phyloP scores from a whole-genome alignment of 116 monocot species.

The Posidonia oceanica region DNA sequence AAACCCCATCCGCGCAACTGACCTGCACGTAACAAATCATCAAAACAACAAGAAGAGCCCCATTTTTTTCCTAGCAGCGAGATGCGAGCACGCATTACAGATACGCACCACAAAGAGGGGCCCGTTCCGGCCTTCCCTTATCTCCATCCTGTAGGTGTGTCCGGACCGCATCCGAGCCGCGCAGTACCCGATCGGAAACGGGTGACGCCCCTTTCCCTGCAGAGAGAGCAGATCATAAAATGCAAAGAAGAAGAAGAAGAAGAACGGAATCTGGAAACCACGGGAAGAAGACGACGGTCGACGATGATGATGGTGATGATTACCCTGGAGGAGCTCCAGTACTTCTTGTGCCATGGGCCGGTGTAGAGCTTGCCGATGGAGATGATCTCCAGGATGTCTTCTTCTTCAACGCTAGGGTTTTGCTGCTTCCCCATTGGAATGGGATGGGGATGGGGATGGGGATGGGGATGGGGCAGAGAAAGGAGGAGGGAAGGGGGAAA shows the following conservation, averaged over 20 bases:
- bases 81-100: too few species aligned
- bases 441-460: neutral
- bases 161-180: conserved; percentile 49
- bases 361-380: conserved; percentile 59
- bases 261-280: neutral
- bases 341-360: conserved; percentile 88
- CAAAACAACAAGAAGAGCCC: neutral
- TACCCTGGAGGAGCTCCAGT: conserved; percentile 93
- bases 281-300: neutral
- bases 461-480: too few species aligned
- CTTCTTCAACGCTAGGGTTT: neutral
- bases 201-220: conserved; percentile 85
- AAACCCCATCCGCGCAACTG: conserved; percentile 47
- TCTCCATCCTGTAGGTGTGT: conserved; percentile 58
- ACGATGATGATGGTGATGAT: neutral
- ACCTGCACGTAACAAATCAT: conserved; percentile 32
- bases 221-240: neutral
- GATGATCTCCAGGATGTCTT: conserved; percentile 59
- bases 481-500: too few species aligned
- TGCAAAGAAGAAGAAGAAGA: neutral
- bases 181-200: conserved; percentile 85
- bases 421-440: neutral
- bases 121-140: conserved; percentile 68
- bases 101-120: conserved; percentile 69
- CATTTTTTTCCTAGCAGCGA: too few species aligned